Evolutionary conservation across 2,329 filamentous ascomycete species (phyloP), one percentile per base, ranked within the genome.

Genomic region (Aspergillus candidus): DNA sequence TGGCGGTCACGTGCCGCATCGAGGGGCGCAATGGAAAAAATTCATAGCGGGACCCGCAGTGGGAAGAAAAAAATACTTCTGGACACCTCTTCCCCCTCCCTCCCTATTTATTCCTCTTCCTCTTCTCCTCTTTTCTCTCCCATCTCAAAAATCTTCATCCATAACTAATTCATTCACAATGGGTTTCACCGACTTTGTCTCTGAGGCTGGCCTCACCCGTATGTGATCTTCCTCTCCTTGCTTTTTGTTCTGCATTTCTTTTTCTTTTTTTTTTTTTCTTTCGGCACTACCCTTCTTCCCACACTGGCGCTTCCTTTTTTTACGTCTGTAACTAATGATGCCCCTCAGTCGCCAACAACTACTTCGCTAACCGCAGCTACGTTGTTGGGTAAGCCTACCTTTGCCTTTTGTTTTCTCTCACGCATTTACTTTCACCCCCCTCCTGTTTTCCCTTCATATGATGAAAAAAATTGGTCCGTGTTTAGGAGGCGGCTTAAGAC

Each of bases 401-500:
- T 56, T 56, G 53, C 41, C 58, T 54, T 32, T 35, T 40, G 46
- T 35, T 46, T 40, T 53, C 55, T 56, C 54, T 43, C 61, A 48
- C 53, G 50, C 44, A 43, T 48, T 48, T 46, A 35, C 48, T 51
- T 52, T 51, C 7, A n/a, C n/a, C 14, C 52, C 51, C 5, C 14
- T 12, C 27, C 13, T 10, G 38, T 35, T 38, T 49, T 41, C 30
- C 14, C 15, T 32, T 29, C 32, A 22, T 59, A 78, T 85, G 86
- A 90, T 89, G 86, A 90, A 77, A 85, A 48, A 76, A 76, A 83
- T 90, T 90, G 85, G 87, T 91, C 87, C 86, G 86, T 91, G 86
- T 93, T 91, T 82, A 87, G 80, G 85, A 91, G 84, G 82, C 83
- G 84, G 80, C 79, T 88, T 86, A 91, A 91, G 86, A 90, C 85